Conservation (phyloP, 768 basidiomycete species). For the Scleroderma bovista region DNA sequence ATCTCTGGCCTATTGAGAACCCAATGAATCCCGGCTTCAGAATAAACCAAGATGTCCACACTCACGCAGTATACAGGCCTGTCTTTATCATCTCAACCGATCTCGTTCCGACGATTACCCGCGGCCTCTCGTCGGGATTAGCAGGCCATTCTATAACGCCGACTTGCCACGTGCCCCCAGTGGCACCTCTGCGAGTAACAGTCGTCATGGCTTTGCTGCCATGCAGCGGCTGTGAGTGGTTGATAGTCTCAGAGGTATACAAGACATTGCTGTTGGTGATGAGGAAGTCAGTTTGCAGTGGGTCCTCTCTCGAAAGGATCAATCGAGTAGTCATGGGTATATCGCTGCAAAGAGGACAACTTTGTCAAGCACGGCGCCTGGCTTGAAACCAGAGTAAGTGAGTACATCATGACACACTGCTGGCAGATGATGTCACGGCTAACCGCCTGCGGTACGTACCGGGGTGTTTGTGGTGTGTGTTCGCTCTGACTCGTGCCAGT, state of each 20-base stretch:
- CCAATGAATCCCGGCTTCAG: neutral
- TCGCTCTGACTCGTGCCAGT: too few species aligned
- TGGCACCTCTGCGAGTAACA: slow-evolving; percentile 14
- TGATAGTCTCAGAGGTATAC: slow-evolving; percentile 17
- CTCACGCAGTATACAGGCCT: slow-evolving; percentile 21
- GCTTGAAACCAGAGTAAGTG: slow-evolving; percentile 17
- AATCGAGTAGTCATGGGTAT: slow-evolving; percentile 18
- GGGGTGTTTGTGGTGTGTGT: slow-evolving; percentile 10
- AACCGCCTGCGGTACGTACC: too few species aligned
- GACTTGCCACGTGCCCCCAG: slow-evolving; percentile 20
- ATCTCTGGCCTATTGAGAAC: slow-evolving; percentile 20
- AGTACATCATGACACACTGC: too few species aligned
- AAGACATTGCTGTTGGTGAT: slow-evolving; percentile 3
- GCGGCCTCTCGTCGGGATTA: neutral
- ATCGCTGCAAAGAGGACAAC: neutral
- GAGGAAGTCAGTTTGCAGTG: slow-evolving; percentile 21
- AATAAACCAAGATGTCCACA: neutral
- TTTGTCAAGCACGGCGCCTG: neutral
- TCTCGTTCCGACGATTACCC: slow-evolving; percentile 22
- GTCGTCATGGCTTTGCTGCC: slow-evolving; percentile 18
- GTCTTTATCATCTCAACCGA: slow-evolving; percentile 19
- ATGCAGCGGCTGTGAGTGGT: slow-evolving; percentile 2
- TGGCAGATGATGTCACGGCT: too few species aligned
- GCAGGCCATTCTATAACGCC: slow-evolving; percentile 27
- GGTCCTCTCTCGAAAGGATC: slow-evolving; percentile 19